phyloP scores from a whole-genome alignment of 352 stramenopile genomes.

The Phytophthora chlamydospora region DNA sequence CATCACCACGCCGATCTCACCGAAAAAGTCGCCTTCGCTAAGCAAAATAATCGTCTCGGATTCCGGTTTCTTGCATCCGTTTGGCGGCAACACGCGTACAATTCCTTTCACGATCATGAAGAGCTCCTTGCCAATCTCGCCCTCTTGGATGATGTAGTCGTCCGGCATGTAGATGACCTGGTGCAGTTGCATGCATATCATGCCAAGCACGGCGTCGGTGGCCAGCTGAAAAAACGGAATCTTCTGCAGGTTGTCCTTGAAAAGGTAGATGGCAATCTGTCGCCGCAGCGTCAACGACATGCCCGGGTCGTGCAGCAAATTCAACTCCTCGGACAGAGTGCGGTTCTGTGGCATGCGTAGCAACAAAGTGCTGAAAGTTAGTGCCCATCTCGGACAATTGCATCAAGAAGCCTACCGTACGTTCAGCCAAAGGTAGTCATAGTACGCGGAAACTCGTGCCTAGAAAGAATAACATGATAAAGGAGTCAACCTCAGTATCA shows the following conservation, averaged over 20 bases:
- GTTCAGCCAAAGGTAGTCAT: conserved; percentile 79
- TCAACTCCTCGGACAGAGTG: conserved; percentile 62
- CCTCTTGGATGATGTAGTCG: conserved; percentile 68
- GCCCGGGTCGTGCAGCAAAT: conserved; percentile 61
- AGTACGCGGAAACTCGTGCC: conserved; percentile 62
- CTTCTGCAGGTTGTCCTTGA: conserved; percentile 74
- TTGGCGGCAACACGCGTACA: conserved; percentile 58
- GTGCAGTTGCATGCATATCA: conserved; percentile 75
- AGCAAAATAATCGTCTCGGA: conserved; percentile 57
- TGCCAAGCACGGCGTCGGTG: conserved; percentile 62
- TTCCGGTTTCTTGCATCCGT: conserved; percentile 30
- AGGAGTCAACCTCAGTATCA: not conserved
- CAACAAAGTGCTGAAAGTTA: conserved; percentile 7
- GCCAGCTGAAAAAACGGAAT: conserved; percentile 76
- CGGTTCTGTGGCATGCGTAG: conserved; percentile 38
- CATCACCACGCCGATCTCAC: conserved; percentile 71
- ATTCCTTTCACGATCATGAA: conserved; percentile 82
- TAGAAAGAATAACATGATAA: conserved; percentile 13
- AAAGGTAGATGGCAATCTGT: conserved; percentile 73
- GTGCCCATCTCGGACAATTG: not conserved
- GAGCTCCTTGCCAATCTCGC: conserved; percentile 69
- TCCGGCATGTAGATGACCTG: conserved; percentile 74
- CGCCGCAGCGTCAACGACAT: conserved; percentile 64
- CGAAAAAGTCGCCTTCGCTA: conserved; percentile 70
- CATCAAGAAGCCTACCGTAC: conserved; percentile 24